These are phyloP conservation scores for Lachancea lanzarotensis DNA, from an alignment of 805 yeast genomes.

Conservation along the genomic window DNA sequence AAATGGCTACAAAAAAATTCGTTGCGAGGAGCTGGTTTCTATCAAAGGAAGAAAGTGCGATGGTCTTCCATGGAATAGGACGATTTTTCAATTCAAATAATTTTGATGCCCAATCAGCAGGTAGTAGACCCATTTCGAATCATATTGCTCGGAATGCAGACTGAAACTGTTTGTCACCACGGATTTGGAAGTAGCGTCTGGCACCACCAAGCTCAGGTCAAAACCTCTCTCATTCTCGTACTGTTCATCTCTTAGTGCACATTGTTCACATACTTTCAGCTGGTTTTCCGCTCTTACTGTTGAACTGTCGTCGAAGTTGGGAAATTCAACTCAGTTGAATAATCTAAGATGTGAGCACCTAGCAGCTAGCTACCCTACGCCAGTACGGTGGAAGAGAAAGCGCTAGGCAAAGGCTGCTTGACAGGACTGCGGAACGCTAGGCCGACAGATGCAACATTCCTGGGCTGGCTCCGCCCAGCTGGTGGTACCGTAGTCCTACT, in stretches of 20 bases:
- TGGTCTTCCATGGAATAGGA: too few relatives aligned
- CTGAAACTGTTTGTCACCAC: not conserved
- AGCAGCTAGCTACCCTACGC: not conserved
- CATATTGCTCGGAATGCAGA: not conserved
- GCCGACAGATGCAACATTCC: not conserved
- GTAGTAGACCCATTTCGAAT: not conserved
- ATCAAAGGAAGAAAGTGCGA: too few relatives aligned
- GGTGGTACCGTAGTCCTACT: not conserved
- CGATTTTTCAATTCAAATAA: too few relatives aligned
- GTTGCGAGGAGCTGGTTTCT: too few relatives aligned
- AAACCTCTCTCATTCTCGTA: not conserved
- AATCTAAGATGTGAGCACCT: not conserved
- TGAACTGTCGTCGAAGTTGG: not conserved
- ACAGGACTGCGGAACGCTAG: not conserved
- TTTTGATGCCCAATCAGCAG: too few relatives aligned
- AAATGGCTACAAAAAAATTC: not conserved
- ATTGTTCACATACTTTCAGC: conserved; percentile 21
- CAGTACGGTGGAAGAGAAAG: too few relatives aligned
- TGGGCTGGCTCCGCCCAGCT: not conserved
- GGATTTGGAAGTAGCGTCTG: too few relatives aligned
- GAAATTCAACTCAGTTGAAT: not conserved
- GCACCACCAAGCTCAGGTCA: too few relatives aligned
- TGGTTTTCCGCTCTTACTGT: conserved; percentile 13
- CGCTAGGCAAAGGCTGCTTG: too few relatives aligned
- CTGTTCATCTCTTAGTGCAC: not conserved